A percentile compares a stretch with the other conserved stretches of the same genome.
These are phyloP conservation scores for Lactarius psammicola DNA, from an alignment of 768 basidiomycete genomes.

Conservation along the genomic window DNA sequence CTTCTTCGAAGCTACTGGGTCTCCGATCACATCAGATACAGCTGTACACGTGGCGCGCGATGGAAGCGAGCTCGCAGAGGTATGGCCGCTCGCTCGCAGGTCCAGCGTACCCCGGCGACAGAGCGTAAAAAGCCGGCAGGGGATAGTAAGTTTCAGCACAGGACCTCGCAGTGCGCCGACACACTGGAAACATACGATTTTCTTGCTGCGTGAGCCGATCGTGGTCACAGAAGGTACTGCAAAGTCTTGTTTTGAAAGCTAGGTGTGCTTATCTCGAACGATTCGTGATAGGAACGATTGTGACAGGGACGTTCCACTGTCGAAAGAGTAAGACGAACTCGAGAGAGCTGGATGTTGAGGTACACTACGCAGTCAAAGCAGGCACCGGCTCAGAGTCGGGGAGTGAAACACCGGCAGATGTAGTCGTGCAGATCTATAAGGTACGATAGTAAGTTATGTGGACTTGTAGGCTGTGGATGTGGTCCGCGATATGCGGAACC, in stretches of 20 bases:
- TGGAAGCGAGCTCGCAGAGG: slow-evolving; percentile 64
- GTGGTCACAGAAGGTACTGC: slow-evolving; percentile 63
- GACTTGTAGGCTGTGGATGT: background rate
- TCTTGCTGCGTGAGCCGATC: slow-evolving; percentile 80
- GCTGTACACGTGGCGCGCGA: slow-evolving; percentile 57
- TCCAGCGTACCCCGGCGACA: slow-evolving; percentile 54
- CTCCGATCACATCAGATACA: slow-evolving; percentile 50
- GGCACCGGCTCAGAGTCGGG: slow-evolving; percentile 31
- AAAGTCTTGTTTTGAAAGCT: slow-evolving; percentile 29
- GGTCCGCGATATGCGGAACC: background rate
- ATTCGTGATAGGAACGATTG: slow-evolving; percentile 54
- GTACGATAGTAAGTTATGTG: slow-evolving; percentile 55
- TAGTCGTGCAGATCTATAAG: slow-evolving; percentile 75
- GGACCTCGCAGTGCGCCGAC: slow-evolving; percentile 85
- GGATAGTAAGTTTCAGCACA: slow-evolving; percentile 79
- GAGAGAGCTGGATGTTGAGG: slow-evolving; percentile 88
- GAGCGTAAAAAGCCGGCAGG: slow-evolving; percentile 46
- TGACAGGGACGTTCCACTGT: slow-evolving; percentile 81
- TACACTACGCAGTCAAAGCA: slow-evolving; percentile 64
- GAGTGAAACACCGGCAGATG: slow-evolving; percentile 38
- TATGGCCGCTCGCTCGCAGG: slow-evolving; percentile 77
- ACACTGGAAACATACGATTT: slow-evolving; percentile 96
- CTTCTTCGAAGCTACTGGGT: slow-evolving; percentile 72
- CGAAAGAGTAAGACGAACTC: slow-evolving; percentile 78
- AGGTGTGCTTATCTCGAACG: background rate